These are phyloP conservation scores for Ganoderma multipileum DNA, from an alignment of 1,284 basidiomycete species.

Conservation along the genomic window DNA sequence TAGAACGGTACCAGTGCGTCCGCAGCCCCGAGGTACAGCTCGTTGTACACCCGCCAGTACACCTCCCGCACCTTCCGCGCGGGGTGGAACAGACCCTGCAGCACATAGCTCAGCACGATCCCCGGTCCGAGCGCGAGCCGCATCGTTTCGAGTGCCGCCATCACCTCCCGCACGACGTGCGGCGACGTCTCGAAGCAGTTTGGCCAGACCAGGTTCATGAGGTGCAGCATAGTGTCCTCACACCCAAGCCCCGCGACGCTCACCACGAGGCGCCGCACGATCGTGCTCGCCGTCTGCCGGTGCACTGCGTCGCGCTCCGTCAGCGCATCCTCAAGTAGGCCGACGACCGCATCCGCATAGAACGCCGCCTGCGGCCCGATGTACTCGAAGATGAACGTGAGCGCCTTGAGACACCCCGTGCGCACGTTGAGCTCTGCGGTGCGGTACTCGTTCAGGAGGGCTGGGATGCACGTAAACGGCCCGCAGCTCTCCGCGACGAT, in stretches of 20 bases:
- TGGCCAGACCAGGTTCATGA: constrained; percentile 99
- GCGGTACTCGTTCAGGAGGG: constrained; percentile 98
- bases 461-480: constrained; percentile 99
- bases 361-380: constrained; percentile 99
- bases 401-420: constrained; percentile 98
- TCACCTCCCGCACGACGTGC: constrained; percentile 96
- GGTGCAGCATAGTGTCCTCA: constrained; percentile 96
- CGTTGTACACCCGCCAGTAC: constrained; percentile 94
- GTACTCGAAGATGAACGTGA: constrained; percentile 99
- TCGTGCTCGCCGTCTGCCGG: constrained; percentile 96
- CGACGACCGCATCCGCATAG: constrained; percentile 96
- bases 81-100: constrained; percentile 94
- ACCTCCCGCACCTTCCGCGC: constrained; percentile 96
- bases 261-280: constrained; percentile 97
- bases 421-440: constrained; percentile 98
- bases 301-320: constrained; percentile 99
- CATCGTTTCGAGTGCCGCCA: constrained; percentile 98
- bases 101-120: constrained; percentile 86
- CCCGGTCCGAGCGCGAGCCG: constrained; percentile 95
- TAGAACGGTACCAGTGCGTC: constrained; percentile 96
- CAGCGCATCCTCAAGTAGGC: constrained; percentile 96
- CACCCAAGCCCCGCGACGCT: constrained; percentile 97
- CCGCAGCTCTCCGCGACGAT: constrained; percentile 98
- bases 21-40: constrained; percentile 86
- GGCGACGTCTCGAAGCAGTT: constrained; percentile 99